phyloP scores from a whole-genome alignment of 495 filamentous ascomycete genomes.

The Bryoglossum gracile region DNA sequence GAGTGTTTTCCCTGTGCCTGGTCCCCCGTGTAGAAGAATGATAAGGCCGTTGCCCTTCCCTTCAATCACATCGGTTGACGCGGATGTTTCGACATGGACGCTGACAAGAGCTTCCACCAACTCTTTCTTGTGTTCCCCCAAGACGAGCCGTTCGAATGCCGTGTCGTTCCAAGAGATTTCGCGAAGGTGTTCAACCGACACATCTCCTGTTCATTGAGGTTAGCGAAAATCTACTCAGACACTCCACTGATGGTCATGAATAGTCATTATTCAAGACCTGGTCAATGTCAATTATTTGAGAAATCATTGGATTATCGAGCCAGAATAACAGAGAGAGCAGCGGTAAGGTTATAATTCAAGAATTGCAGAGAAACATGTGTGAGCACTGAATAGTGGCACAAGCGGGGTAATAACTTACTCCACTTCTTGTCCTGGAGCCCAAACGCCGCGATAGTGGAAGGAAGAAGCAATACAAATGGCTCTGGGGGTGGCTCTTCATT shows the following conservation, averaged over 20 bases:
- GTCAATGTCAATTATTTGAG: too few relatives aligned
- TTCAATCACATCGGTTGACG: constrained; percentile 32
- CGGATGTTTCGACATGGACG: constrained; percentile 21
- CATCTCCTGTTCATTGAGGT: neutral
- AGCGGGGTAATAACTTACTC: constrained; percentile 4
- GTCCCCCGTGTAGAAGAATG: constrained; percentile 42
- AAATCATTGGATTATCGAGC: too few relatives aligned
- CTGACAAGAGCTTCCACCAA: constrained; percentile 41
- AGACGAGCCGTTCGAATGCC: constrained; percentile 45
- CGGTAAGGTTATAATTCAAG: too few relatives aligned
- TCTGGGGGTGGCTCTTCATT: neutral
- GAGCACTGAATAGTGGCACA: too few relatives aligned
- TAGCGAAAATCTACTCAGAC: neutral
- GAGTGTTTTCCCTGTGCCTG: constrained; percentile 46
- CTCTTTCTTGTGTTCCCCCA: constrained; percentile 39
- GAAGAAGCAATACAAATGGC: too few relatives aligned
- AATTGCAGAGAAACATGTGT: too few relatives aligned
- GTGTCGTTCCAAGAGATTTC: constrained; percentile 14
- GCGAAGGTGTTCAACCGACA: neutral
- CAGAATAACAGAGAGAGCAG: too few relatives aligned
- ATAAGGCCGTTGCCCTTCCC: constrained; percentile 47
- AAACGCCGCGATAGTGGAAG: constrained; percentile 5
- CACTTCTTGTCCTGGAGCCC: constrained; percentile 5
- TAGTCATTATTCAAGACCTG: too few relatives aligned
- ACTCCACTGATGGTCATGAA: too few relatives aligned